Evolutionary conservation across 352 stramenopile genomes (phyloP), one percentile per base, ranked within the genome.

Genomic region (Globisporangium camurandrum): DNA sequence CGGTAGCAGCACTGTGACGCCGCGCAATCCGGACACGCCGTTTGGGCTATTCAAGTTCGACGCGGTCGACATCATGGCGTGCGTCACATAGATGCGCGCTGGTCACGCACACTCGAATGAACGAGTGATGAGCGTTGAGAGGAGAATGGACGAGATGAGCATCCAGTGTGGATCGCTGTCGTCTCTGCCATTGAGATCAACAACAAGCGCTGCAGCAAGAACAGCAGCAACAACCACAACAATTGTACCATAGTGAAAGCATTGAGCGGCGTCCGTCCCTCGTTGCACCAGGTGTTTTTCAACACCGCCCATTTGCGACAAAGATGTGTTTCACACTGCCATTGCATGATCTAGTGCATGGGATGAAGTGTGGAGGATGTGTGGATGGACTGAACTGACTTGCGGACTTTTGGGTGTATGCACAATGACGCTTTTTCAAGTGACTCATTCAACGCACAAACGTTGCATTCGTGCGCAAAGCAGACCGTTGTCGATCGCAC

Each of bases 31-130:
- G 50, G 63, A 71, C 28, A 57, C 74, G 33, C 71, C 71, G 30
- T 78, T 84, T 51, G 69, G 60, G 33, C 66, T 61, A 12, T 94
- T 94, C 63, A 71, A 76, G 49, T 94, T 94, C 64, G 78, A 94
- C 50, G 71, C 78, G 20, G 68, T 73, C 44, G 80, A 92, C 57
- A 94, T 94, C 54, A 94, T 94, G 83, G 80, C 80, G n/a, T 86
- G 84, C 59, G 76, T 93, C 51, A 91, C 67, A 49, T 92, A 73
- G n/a, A 20, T 24, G 26, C 10, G 28, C 19, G 17, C 3, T 2
- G 17, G 31, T 2, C 3, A 37, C 8, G 31, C 11, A 16, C n/a
- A 37, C 31, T 10, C 17, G 33, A 19, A 39, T 14, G 33, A 39
- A n/a, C 27, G 4, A n/a, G 6, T 26, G 41, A 39, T 27, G 42